Evolutionary conservation across 108 stramenopile species (phyloP).

Genomic region (Thalassiosira profunda): DNA sequence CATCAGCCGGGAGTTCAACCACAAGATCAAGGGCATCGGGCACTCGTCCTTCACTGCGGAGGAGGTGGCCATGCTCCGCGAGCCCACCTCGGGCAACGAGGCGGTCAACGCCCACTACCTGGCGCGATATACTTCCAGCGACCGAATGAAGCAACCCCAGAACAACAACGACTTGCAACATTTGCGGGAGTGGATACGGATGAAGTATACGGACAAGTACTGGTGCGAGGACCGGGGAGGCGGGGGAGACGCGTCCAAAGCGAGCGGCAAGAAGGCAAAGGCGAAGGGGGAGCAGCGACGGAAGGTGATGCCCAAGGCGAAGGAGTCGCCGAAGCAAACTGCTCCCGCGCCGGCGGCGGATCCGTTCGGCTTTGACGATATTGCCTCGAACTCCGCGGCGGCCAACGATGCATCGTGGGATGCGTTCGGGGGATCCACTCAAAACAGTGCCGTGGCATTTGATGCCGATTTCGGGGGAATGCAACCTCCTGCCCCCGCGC

Average conservation of each 20-base stretch:
- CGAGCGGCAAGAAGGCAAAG: slow-evolving; percentile 23
- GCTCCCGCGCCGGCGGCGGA: slow-evolving; percentile 37
- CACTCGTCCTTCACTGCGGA: slow-evolving; percentile 80
- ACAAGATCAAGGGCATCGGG: slow-evolving; percentile 82
- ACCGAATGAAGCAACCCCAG: slow-evolving; percentile 57
- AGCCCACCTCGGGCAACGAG: slow-evolving; percentile 61
- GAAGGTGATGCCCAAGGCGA: slow-evolving; percentile 19
- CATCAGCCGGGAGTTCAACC: slow-evolving; percentile 70
- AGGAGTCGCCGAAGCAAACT: no score
- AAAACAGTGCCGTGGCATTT: slow-evolving; percentile 10
- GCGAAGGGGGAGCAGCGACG: no score
- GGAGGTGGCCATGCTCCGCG: slow-evolving; percentile 56
- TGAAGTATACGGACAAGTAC: slow-evolving; percentile 73
- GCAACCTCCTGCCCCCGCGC: slow-evolving; percentile 1
- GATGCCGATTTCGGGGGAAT: slow-evolving; percentile 7
- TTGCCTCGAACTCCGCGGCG: slow-evolving; percentile 37
- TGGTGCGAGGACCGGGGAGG: slow-evolving; percentile 48
- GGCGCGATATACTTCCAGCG: slow-evolving; percentile 63
- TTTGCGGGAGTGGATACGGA: slow-evolving; percentile 73
- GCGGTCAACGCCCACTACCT: slow-evolving; percentile 71
- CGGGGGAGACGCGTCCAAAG: slow-evolving; percentile 32
- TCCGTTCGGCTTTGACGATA: slow-evolving; percentile 56
- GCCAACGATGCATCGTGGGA: slow-evolving; percentile 55
- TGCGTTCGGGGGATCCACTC: slow-evolving; percentile 62
- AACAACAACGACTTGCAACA: slow-evolving; percentile 68